phyloP scores from a whole-genome alignment of 2,329 filamentous ascomycete genomes.

The Fusarium dimerum region DNA sequence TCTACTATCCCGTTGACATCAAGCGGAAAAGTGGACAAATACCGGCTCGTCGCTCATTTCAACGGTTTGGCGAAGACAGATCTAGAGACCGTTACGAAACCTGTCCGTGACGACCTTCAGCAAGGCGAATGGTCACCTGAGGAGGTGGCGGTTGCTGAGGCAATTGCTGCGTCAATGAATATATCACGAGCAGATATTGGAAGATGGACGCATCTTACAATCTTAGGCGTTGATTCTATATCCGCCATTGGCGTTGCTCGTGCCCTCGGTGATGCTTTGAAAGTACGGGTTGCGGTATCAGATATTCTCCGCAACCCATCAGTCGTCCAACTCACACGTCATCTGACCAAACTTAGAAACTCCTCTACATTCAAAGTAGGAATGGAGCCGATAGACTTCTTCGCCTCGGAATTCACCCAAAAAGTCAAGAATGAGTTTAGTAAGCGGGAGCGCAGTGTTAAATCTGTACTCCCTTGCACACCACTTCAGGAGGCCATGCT shows the following conservation, averaged over 20 bases:
- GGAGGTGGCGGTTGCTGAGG: conserved; percentile 58
- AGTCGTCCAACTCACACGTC: conserved; percentile 59
- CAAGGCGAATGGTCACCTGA: conserved; percentile 49
- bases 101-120: conserved; percentile 30
- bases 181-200: conserved; percentile 49
- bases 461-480: conserved; percentile 74
- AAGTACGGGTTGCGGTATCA: conserved; percentile 62
- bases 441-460: conserved; percentile 38
- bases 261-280: conserved; percentile 48
- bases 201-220: conserved; percentile 71
- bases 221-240: conserved; percentile 81
- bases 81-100: conserved; percentile 40
- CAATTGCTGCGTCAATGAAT: conserved; percentile 53
- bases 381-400: conserved; percentile 15
- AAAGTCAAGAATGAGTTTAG: conserved; percentile 35
- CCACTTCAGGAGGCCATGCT: conserved; percentile 89
- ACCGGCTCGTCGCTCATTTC: conserved; percentile 52
- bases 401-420: conserved; percentile 28
- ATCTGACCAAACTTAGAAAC: conserved; percentile 8
- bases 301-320: conserved; percentile 68
- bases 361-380: background rate
- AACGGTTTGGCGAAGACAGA: conserved; percentile 43
- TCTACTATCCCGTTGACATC: conserved; percentile 68
- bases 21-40: conserved; percentile 73
- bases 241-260: conserved; percentile 73